These are phyloP conservation scores for Lactifluus rugatus DNA, from an alignment of 768 basidiomycete genomes.

Conservation along the genomic window DNA sequence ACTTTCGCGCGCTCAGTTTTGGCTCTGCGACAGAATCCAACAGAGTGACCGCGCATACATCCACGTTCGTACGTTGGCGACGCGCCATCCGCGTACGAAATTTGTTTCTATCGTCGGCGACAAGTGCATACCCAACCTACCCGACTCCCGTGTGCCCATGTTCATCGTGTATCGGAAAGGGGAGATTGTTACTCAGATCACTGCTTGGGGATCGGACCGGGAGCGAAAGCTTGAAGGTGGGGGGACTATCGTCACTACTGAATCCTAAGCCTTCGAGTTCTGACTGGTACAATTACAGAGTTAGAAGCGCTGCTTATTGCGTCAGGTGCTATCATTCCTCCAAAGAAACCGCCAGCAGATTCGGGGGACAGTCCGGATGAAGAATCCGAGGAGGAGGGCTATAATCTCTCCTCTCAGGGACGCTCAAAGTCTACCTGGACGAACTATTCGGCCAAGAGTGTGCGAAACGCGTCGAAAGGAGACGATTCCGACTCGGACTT, in stretches of 20 bases:
- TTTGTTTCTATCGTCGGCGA: conserved; percentile 92
- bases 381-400: conserved; percentile 39
- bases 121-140: conserved; percentile 94
- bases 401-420: conserved; percentile 43
- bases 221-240: conserved; percentile 72
- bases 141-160: conserved; percentile 85
- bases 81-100: conserved; percentile 83
- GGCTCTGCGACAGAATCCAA: conserved; percentile 45
- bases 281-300: conserved; percentile 32
- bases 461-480: conserved; percentile 40
- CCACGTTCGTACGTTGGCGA: conserved; percentile 64
- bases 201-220: conserved; percentile 74
- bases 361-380: conserved; percentile 30
- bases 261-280: background rate
- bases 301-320: conserved; percentile 62
- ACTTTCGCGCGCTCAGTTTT: conserved; percentile 12
- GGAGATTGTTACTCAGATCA: conserved; percentile 78
- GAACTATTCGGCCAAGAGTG: conserved; percentile 46
- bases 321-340: conserved; percentile 53
- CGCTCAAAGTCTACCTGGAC: conserved; percentile 49
- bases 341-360: conserved; percentile 29
- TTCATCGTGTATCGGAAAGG: conserved; percentile 88
- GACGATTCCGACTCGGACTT: conserved; percentile 72
- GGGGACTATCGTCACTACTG: background rate
- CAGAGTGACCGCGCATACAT: conserved; percentile 67